Base-by-base conservation (phyloP, 192 early-diverging fungal species). In the Borealophlyctis nickersoniae region DNA sequence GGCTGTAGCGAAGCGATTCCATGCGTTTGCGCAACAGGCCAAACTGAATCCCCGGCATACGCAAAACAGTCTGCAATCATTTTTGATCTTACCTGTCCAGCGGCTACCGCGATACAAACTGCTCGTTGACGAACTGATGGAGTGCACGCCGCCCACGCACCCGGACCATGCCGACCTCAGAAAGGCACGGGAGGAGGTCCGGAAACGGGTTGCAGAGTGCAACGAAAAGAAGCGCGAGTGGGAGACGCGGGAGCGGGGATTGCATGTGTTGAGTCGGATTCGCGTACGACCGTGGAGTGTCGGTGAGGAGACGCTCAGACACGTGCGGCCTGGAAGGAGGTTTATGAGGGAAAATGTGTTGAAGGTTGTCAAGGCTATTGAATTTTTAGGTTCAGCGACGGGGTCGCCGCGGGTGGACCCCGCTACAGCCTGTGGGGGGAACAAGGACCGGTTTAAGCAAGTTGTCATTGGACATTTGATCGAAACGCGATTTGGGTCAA, bases 91-190 rank as follows among this genome's bases (percentile, higher is more conserved):
- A 2, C 95, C 97, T 1, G 83, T 99, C 16, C 97, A 99, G 69
- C 86, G 97, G 4, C 83, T 99, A 35, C 95, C 95, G 7, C 82
- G 95, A 73, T 99, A 98, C 75, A 90, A 89, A 28, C 77, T 99
- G 36, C 81, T 98, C 16, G 75, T 99, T 24, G 81, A 87, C 23
- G 88, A 93, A 71, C 87, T 99, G 26, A 71, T 95, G 11, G 74
- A 88, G 56, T 84, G 80, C 71, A 96, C 94, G 1, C 84, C 86
- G 2, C 74, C 78, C 22, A 72, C 73, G 36, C 90, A 96, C 58
- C 84, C 89, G 23, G 94, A 98, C 71, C 85, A 92, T 59, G 72
- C 81, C n/a, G 71, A 82, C 22, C 71, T 96, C 16, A 68, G 72
- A 48, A 63, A 76, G 29, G 93, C 92, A 24, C 69, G 88, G n/a